Base-by-base conservation (phyloP, 495 filamentous ascomycete species). In the Xylaria curta region DNA sequence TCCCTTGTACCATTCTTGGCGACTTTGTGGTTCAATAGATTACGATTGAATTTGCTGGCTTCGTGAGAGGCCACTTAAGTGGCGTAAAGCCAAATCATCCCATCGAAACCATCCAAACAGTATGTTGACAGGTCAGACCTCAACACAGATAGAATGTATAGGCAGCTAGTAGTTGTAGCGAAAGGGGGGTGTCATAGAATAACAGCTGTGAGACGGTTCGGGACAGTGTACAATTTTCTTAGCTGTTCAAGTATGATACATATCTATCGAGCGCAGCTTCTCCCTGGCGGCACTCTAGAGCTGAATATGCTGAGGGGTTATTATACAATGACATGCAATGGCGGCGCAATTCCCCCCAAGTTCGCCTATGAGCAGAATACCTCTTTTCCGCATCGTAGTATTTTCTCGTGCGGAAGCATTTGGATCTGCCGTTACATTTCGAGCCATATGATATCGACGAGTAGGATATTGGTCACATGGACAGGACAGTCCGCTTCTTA, bases 401-500 rank as follows among this genome's bases (percentile, higher is more conserved):
- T 15, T 54, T 36, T n/a, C 31, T 10, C n/a, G 15, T 3, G 21
- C 3, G 4, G 24, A 12, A 15, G 26, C 51, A 10, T 33, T 17
- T 26, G 33, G 12, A 40, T 36, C 47, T 40, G n/a, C 64, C 21
- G 42, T 26, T 15, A 13, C n/a, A 67, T 67, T 38, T 17, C 65
- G 12, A 8, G 47, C 4, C 3, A 33, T 19, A 12, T 4, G 26
- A 31, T 59, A 28, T 49, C 17, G 40, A 38, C 58, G 12, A 24
- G 28, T 40, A 24, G 49, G 28, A 19, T 24, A n/a, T 38, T 19
- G 6, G n/a, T 75, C 73, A 78, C 56, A 66, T 70, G 40, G 77
- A 76, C 73, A 86, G 66, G 63, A 77, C 71, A 68, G 74, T 71
- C 70, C 84, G 72, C 72, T 82, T 82, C 81, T 85, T 85, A 0